A percentile compares a stretch with the other conserved stretches of the same genome.
These are phyloP conservation scores for Trematosphaeria pertusa DNA, from an alignment of 2,329 filamentous ascomycete genomes.

Conservation along the genomic window DNA sequence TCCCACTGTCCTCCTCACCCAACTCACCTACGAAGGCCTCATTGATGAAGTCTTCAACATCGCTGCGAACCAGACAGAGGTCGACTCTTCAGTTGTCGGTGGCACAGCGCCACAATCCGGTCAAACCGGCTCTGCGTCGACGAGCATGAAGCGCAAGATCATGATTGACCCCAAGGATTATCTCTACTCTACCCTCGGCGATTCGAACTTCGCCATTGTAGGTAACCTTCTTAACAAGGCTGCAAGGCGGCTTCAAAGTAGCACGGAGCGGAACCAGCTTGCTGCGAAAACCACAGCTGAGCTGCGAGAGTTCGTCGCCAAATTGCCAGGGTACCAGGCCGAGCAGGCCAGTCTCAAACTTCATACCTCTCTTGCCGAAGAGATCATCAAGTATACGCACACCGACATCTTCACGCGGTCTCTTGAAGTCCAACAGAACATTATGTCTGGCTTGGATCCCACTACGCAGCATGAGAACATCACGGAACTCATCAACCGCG, in stretches of 20 bases:
- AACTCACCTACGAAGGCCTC: slow-evolving; percentile 94
- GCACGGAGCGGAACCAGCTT: slow-evolving; percentile 84
- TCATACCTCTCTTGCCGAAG: slow-evolving; percentile 90
- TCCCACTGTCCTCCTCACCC: slow-evolving; percentile 88
- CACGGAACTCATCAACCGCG: slow-evolving; percentile 91
- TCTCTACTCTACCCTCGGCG: slow-evolving; percentile 84
- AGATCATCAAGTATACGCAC: slow-evolving; percentile 91
- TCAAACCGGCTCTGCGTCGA: slow-evolving; percentile 54
- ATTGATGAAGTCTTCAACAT: slow-evolving; percentile 95
- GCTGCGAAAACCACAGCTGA: slow-evolving; percentile 87
- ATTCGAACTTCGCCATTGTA: slow-evolving; percentile 95
- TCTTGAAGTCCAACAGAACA: slow-evolving; percentile 93
- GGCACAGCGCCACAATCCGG: slow-evolving; percentile 67
- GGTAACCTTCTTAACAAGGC: slow-evolving; percentile 89
- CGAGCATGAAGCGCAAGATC: slow-evolving; percentile 82
- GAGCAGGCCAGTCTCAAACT: slow-evolving; percentile 93
- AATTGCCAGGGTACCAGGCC: slow-evolving; percentile 87
- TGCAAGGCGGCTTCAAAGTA: slow-evolving; percentile 81
- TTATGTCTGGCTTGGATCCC: slow-evolving; percentile 88
- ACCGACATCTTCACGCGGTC: slow-evolving; percentile 87
- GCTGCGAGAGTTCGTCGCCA: slow-evolving; percentile 92
- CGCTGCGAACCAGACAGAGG: slow-evolving; percentile 88
- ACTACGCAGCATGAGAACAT: slow-evolving; percentile 88
- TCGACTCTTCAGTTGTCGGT: slow-evolving; percentile 89
- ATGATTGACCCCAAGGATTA: slow-evolving; percentile 88